phyloP scores from a whole-genome alignment of 495 filamentous ascomycete genomes.

The Paragyromitra xinjiangensis region DNA sequence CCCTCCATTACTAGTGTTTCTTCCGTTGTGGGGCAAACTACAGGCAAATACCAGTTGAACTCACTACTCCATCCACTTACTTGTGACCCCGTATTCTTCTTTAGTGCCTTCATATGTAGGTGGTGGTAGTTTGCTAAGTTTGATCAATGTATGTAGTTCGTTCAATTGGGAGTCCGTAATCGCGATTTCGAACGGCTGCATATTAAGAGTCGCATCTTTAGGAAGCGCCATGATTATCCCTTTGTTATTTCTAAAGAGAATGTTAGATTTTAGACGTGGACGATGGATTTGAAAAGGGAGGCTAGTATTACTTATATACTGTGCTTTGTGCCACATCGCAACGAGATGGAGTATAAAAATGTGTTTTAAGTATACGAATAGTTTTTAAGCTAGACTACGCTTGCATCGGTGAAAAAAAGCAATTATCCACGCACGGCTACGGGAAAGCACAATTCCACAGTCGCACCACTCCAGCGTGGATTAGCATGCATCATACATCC shows the following conservation, averaged over 20 bases:
- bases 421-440: not conserved
- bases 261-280: not conserved
- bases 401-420: not conserved
- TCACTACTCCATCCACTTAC: constrained; percentile 64
- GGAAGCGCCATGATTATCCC: constrained; percentile 3
- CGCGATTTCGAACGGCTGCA: constrained; percentile 18
- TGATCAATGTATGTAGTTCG: constrained; percentile 63
- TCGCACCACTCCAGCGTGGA: not conserved
- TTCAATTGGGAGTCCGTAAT: constrained; percentile 62
- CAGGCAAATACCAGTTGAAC: constrained; percentile 60
- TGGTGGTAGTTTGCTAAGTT: constrained; percentile 63
- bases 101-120: constrained; percentile 65
- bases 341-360: not conserved
- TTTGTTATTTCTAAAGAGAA: not conserved
- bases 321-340: not conserved
- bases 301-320: not conserved
- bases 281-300: not conserved
- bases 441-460: not conserved
- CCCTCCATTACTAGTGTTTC: not conserved
- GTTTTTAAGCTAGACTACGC: not conserved
- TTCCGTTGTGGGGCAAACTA: not conserved
- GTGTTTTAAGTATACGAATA: not conserved
- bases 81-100: constrained; percentile 64
- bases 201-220: constrained; percentile 1
- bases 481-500: not conserved